Percentiles rank a stretch among this genome's conserved stretches.
Evolutionary conservation across 148 eudicot species (phyloP).

Genomic region (Fagopyrum tataricum): DNA sequence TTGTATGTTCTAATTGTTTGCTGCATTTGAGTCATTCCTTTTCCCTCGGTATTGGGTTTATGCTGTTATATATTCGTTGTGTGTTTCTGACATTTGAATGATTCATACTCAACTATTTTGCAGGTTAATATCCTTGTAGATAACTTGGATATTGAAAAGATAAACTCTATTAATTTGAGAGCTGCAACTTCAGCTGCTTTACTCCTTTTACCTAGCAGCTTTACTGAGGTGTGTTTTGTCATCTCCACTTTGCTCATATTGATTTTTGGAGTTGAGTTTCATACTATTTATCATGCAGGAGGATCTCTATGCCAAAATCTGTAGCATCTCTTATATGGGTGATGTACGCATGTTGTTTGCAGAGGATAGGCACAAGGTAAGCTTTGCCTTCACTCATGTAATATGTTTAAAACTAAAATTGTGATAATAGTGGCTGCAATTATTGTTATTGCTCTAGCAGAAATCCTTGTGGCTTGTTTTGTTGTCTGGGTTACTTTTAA

Average conservation of each 20-base stretch:
- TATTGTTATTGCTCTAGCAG: not conserved
- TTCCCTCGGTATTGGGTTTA: constrained; percentile 2
- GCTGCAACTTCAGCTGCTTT: constrained; percentile 89
- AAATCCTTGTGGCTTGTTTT: not conserved
- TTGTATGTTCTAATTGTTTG: constrained; percentile 7
- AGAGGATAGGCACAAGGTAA: constrained; percentile 89
- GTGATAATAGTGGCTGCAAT: not conserved
- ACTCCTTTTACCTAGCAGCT: constrained; percentile 59
- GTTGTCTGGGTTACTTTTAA: not conserved
- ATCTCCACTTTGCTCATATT: constrained; percentile 12
- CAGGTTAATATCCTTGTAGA: constrained; percentile 70
- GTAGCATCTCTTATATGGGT: constrained; percentile 87
- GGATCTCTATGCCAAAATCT: constrained; percentile 76
- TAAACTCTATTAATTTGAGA: constrained; percentile 60
- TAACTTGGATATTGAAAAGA: constrained; percentile 42
- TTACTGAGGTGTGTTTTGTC: constrained; percentile 58
- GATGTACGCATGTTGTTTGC: constrained; percentile 95
- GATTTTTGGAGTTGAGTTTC: not conserved
- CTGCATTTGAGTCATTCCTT: constrained; percentile 11
- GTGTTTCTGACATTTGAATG: not conserved
- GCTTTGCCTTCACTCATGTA: not conserved
- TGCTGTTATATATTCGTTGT: not conserved
- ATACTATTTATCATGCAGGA: constrained; percentile 39
- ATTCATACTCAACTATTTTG: constrained; percentile 2
- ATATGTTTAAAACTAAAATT: not conserved